phyloP scores from a whole-genome alignment of 1,284 basidiomycete species.

The Paramarasmius palmivorus region DNA sequence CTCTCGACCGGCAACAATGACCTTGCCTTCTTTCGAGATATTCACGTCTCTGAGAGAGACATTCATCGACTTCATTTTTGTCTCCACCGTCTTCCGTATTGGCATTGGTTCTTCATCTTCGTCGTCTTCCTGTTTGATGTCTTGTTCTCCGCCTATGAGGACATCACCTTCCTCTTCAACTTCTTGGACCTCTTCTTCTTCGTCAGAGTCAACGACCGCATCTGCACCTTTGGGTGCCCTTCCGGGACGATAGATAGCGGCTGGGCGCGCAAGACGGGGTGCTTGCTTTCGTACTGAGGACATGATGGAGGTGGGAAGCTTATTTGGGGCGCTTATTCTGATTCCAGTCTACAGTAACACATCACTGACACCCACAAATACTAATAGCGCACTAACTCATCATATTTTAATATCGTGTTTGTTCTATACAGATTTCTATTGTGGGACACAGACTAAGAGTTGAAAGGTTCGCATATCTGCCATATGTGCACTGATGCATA shows the following conservation, averaged over 20 bases:
- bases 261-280: conserved; percentile 68
- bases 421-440: no score
- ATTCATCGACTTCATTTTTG: conserved; percentile 57
- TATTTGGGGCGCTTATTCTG: no score
- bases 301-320: conserved; percentile 13
- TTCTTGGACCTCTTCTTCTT: conserved; percentile 42
- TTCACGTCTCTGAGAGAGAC: conserved; percentile 74
- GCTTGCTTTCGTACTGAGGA: conserved; percentile 59
- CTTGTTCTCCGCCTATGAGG: conserved; percentile 54
- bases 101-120: conserved; percentile 45
- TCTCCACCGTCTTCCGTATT: conserved; percentile 23
- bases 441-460: no score
- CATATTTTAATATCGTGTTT: no score
- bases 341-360: no score
- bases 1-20: conserved; percentile 71
- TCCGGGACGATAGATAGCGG: conserved; percentile 81
- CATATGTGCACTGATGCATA: no score
- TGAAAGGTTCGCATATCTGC: no score
- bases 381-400: no score
- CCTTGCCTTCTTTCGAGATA: conserved; percentile 75
- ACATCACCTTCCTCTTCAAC: conserved; percentile 58
- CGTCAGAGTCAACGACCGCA: conserved; percentile 62
- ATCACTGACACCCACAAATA: no score
- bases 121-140: conserved; percentile 41
- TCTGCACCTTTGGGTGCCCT: conserved; percentile 76